These are phyloP conservation scores for Mycena epipterygia DNA, from an alignment of 768 basidiomycete genomes.

Conservation along the genomic window DNA sequence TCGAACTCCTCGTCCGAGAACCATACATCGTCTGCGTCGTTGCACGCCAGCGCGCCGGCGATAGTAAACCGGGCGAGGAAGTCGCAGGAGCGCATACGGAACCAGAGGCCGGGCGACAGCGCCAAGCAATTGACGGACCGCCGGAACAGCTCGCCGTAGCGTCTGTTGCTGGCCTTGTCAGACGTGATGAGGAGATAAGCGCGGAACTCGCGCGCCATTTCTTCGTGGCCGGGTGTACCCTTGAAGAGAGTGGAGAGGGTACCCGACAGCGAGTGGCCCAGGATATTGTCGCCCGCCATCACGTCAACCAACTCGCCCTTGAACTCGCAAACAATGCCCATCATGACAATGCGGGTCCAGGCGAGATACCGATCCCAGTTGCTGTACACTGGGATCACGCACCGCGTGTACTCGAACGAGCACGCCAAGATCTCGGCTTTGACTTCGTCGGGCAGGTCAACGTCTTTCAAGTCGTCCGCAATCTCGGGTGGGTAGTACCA, in stretches of 20 bases:
- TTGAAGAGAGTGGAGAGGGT: too few species aligned
- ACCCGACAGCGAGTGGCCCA: not conserved
- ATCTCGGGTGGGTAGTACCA: not conserved
- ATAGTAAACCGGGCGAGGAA: not conserved
- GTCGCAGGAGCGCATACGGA: not conserved
- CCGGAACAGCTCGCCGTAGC: conserved; percentile 8
- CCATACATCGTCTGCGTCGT: not conserved
- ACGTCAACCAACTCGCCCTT: not conserved
- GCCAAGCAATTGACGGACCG: not conserved
- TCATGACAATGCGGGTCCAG: too few species aligned
- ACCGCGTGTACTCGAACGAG: not conserved
- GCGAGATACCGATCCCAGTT: not conserved
- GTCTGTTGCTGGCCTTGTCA: too few species aligned
- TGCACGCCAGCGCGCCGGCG: not conserved
- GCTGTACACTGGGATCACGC: not conserved
- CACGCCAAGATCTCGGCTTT: not conserved
- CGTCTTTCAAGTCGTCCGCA: not conserved
- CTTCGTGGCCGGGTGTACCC: too few species aligned
- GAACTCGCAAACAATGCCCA: not conserved
- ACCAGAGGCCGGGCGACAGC: not conserved
- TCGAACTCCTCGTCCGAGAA: conserved; percentile 1
- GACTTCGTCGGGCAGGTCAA: not conserved
- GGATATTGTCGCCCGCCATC: not conserved
- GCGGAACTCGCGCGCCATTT: too few species aligned
- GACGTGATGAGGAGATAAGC: too few species aligned